These are phyloP conservation scores for Rhinocladiella similis DNA, from an alignment of 2,329 filamentous ascomycete genomes.

Conservation along the genomic window DNA sequence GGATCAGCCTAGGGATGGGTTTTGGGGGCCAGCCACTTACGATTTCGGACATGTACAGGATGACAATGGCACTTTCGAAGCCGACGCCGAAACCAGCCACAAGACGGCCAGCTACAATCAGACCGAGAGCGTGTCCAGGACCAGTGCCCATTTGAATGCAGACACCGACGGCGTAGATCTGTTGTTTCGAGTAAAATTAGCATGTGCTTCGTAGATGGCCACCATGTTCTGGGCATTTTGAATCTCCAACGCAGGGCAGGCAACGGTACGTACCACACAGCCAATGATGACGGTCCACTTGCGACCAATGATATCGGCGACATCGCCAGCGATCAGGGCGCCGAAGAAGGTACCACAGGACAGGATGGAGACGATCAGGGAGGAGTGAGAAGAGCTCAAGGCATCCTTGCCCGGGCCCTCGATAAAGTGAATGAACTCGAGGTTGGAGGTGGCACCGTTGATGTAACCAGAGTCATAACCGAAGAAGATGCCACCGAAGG, in stretches of 20 bases:
- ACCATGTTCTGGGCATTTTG: too few relatives aligned
- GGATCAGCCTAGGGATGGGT: not conserved
- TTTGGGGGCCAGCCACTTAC: conserved; percentile 26
- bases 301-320: conserved; percentile 73
- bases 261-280: conserved; percentile 45
- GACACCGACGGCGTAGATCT: conserved; percentile 69
- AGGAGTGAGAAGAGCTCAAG: conserved; percentile 52
- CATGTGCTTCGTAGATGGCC: not conserved
- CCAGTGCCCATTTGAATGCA: conserved; percentile 63
- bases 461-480: conserved; percentile 62
- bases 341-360: conserved; percentile 78
- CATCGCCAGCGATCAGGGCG: conserved; percentile 73
- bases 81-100: conserved; percentile 77
- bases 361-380: conserved; percentile 73
- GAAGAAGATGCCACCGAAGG: conserved; percentile 62
- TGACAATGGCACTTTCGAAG: conserved; percentile 77
- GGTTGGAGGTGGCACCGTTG: conserved; percentile 52
- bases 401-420: conserved; percentile 32
- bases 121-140: conserved; percentile 45
- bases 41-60: conserved; percentile 87
- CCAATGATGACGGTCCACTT: conserved; percentile 69
- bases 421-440: conserved; percentile 47
- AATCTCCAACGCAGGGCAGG: too few relatives aligned
- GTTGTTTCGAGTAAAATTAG: not conserved
- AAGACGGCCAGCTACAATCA: conserved; percentile 72